A percentile compares a stretch with the other conserved stretches of the same genome.
These are phyloP conservation scores for Gossypium sturtianum DNA, from an alignment of 345 rosid species.

Conservation along the genomic window DNA sequence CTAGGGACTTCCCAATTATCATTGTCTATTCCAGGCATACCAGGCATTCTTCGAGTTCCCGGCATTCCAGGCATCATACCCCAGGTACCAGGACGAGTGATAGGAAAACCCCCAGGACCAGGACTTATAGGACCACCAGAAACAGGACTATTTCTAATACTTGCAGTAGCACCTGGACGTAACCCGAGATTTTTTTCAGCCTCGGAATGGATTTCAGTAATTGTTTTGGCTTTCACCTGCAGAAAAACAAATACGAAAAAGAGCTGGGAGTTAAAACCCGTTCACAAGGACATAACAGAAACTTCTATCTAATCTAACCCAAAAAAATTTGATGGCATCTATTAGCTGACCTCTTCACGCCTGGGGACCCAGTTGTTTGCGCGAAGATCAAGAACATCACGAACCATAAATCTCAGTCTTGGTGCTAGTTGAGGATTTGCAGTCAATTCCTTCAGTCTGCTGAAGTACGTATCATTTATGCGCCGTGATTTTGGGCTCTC, in stretches of 20 bases:
- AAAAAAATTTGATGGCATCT: background rate
- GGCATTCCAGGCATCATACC: constrained; percentile 99
- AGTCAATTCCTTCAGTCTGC: constrained; percentile 55
- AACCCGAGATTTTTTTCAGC: constrained; percentile 86
- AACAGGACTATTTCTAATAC: constrained; percentile 60
- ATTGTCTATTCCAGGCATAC: constrained; percentile 73
- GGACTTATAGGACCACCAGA: constrained; percentile 45
- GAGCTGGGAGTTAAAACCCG: background rate
- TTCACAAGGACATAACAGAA: background rate
- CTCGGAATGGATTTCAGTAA: constrained; percentile 84
- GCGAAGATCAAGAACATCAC: constrained; percentile 77
- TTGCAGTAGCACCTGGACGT: constrained; percentile 85
- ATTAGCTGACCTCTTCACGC: constrained; percentile 69
- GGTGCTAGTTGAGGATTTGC: constrained; percentile 53
- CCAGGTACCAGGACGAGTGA: constrained; percentile 71
- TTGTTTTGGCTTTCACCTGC: constrained; percentile 89
- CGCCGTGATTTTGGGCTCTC: constrained; percentile 59
- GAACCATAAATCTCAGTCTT: constrained; percentile 72
- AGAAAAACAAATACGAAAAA: constrained; percentile 10
- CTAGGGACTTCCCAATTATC: constrained; percentile 85
- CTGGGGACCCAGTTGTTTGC: constrained; percentile 81
- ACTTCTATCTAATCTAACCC: background rate
- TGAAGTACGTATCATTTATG: constrained; percentile 59
- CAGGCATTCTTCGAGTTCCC: constrained; percentile 88
- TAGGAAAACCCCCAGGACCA: constrained; percentile 56